A percentile compares a stretch with the other conserved stretches of the same genome.
phyloP scores from a whole-genome alignment of 805 yeast species.

The Helenozyma rhizophorensis region DNA sequence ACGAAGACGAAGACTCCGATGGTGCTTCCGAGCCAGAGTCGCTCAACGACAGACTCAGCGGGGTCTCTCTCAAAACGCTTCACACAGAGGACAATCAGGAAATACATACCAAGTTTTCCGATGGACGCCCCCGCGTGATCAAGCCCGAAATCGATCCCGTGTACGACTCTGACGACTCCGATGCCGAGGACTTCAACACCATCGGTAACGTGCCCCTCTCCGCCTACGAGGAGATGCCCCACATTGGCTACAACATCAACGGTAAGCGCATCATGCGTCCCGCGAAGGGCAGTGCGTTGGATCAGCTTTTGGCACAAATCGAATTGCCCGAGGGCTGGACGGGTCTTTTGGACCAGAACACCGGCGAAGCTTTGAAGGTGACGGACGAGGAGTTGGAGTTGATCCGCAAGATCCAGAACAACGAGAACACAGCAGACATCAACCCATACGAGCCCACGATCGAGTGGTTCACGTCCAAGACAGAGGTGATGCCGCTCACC shows the following conservation, averaged over 20 bases:
- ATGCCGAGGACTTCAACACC: constrained; percentile 73
- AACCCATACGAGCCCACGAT: constrained; percentile 92
- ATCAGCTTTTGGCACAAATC: constrained; percentile 80
- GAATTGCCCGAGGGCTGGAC: constrained; percentile 99
- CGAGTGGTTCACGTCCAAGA: constrained; percentile 90
- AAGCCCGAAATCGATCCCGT: constrained; percentile 90
- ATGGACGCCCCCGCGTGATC: constrained; percentile 74
- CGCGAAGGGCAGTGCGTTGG: constrained; percentile 93
- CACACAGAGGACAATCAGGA: constrained; percentile 37
- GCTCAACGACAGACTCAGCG: constrained; percentile 51
- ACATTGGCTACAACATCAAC: constrained; percentile 92
- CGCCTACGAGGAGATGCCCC: constrained; percentile 96
- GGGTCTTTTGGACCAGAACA: constrained; percentile 83
- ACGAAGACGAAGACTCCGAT: constrained; percentile 40
- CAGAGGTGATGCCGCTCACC: constrained; percentile 84
- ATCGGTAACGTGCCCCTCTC: constrained; percentile 91
- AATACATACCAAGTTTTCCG: constrained; percentile 52
- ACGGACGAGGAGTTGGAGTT: constrained; percentile 85
- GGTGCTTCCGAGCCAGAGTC: constrained; percentile 50
- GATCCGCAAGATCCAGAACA: constrained; percentile 77
- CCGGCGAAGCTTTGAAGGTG: constrained; percentile 81
- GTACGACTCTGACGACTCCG: constrained; percentile 94
- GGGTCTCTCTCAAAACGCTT: constrained; percentile 48
- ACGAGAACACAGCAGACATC: constrained; percentile 78
- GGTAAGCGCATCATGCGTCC: constrained; percentile 99